These are phyloP conservation scores for Penicillium parvum DNA, from an alignment of 495 filamentous ascomycete species.

Conservation along the genomic window DNA sequence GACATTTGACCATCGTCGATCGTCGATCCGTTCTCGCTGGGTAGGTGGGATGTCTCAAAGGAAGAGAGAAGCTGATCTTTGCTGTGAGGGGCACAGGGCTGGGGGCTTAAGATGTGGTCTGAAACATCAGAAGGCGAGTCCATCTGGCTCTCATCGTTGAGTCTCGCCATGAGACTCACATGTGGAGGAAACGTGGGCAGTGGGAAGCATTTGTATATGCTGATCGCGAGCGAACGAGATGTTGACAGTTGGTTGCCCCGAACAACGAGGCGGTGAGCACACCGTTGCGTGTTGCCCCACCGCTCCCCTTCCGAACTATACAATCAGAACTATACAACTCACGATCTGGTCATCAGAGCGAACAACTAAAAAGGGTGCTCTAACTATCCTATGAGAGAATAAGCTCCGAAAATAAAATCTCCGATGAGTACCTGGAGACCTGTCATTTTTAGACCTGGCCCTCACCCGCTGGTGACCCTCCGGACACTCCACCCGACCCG, in stretches of 20 bases:
- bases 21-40: conserved; percentile 12
- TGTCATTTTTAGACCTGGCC: too few species aligned
- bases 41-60: conserved; percentile 19
- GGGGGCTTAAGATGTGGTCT: conserved; percentile 23
- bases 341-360: too few species aligned
- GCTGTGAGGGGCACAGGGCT: conserved; percentile 15
- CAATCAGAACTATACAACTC: too few species aligned
- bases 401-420: too few species aligned
- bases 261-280: too few species aligned
- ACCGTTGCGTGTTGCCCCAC: too few species aligned
- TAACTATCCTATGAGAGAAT: too few species aligned
- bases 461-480: too few species aligned
- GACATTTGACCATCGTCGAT: conserved; percentile 21
- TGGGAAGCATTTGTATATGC: not conserved
- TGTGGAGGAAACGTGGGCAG: conserved; percentile 3
- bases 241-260: not conserved
- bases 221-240: not conserved
- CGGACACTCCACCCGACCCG: too few species aligned
- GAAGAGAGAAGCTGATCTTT: conserved; percentile 19
- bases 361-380: too few species aligned
- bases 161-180: conserved; percentile 17
- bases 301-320: too few species aligned
- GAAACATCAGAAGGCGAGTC: conserved; percentile 8
- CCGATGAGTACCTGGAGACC: too few species aligned
- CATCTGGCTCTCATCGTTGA: conserved; percentile 13